Conservation (phyloP, 352 stramenopile species). For the Pythium phragmiticola region DNA sequence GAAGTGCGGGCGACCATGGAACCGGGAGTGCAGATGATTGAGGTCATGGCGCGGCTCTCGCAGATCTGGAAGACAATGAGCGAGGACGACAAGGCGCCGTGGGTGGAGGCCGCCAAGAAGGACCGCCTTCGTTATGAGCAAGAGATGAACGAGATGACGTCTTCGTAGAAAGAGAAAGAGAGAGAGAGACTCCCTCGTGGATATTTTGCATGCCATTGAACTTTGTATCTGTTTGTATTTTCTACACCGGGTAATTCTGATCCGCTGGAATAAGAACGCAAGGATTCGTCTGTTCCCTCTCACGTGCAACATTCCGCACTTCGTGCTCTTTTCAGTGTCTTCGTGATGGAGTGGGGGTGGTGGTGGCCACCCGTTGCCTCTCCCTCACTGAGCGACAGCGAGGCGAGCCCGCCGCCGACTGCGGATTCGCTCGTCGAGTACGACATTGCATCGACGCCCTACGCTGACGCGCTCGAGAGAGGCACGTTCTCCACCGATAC, state of each 20-base stretch:
- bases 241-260: neutral
- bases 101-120: slow-evolving; percentile 31
- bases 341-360: no score
- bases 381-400: no score
- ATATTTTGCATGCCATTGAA: neutral
- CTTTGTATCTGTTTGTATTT: no score
- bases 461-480: neutral
- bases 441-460: neutral
- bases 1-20: slow-evolving; percentile 37
- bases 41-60: slow-evolving; percentile 36
- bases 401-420: no score
- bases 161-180: slow-evolving; percentile 11
- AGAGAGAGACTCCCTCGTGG: neutral
- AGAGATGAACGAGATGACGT: slow-evolving; percentile 64
- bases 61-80: slow-evolving; percentile 39
- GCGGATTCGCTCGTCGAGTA: no score
- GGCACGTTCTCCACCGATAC: neutral
- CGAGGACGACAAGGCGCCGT: slow-evolving; percentile 35
- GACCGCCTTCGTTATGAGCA: slow-evolving; percentile 37
- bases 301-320: no score
- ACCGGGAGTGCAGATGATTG: slow-evolving; percentile 31
- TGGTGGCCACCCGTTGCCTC: no score
- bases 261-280: no score
- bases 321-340: no score
- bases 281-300: no score